phyloP scores from a whole-genome alignment of 192 early-diverging fungal genomes.

The Endogone sp. region DNA sequence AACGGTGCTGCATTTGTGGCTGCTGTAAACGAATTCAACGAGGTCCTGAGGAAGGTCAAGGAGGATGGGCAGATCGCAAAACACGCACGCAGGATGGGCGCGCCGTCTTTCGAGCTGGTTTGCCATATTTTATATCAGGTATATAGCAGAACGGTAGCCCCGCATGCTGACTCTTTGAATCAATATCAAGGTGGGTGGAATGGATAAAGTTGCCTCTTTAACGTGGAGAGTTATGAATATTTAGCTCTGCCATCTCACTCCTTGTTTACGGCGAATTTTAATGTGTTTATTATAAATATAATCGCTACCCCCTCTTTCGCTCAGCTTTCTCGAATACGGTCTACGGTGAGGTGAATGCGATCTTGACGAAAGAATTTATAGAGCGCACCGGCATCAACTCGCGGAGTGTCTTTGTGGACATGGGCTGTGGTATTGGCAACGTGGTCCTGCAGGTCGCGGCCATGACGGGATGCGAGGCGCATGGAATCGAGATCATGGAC shows the following conservation, averaged over 20 bases:
- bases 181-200: slow-evolving; percentile 55
- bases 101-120: slow-evolving; percentile 63
- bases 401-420: slow-evolving; percentile 82
- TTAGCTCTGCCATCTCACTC: too few species aligned
- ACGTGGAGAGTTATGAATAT: too few species aligned
- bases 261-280: too few species aligned
- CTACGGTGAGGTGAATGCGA: slow-evolving; percentile 91
- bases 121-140: slow-evolving; percentile 84
- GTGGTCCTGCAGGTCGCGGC: slow-evolving; percentile 95
- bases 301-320: too few species aligned
- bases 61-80: slow-evolving; percentile 22
- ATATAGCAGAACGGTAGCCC: slow-evolving; percentile 84
- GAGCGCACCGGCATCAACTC: slow-evolving; percentile 56
- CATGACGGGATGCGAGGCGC: slow-evolving; percentile 73
- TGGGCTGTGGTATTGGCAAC: slow-evolving; percentile 95
- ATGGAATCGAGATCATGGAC: slow-evolving; percentile 92
- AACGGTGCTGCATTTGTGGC: slow-evolving; percentile 60
- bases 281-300: too few species aligned
- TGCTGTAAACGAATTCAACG: slow-evolving; percentile 73
- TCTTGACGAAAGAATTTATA: slow-evolving; percentile 83
- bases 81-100: slow-evolving; percentile 23
- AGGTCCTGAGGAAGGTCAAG: slow-evolving; percentile 43
- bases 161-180: slow-evolving; percentile 65
- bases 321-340: slow-evolving; percentile 89
- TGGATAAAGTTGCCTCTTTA: too few species aligned